Base-by-base conservation (phyloP, 2,329 filamentous ascomycete genomes). In the Acephala macrosclerotiorum region DNA sequence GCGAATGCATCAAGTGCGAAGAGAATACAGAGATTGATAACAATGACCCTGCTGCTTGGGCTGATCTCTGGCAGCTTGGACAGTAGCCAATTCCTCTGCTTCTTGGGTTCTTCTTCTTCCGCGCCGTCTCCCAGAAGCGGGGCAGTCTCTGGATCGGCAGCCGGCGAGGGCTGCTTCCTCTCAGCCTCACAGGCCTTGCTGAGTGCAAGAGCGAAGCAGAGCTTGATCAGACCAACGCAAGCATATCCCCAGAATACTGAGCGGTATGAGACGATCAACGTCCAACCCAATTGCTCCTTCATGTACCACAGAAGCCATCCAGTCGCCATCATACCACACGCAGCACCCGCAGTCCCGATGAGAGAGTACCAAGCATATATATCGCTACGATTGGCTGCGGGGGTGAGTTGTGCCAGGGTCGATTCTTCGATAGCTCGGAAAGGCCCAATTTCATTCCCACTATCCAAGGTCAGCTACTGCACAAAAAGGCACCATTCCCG, bases 1-100 rank as follows among this genome's bases (percentile, higher is more conserved):
- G 89, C 90, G 64, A 93, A 85, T 0, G 88, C 85, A 75, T 94
- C 91, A 6, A 93, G 73, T 1, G 84, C 84, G 71, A 93, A 90
- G 1, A 95, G 79, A 8, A 90, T 77, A 73, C 88, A 91, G 0
- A 95, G 81, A 58, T 87, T 86, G 60, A 85, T 75, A 6, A 91
- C 80, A 35, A 89, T 81, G 0, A 79, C 72, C 7, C 83, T 78
- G 40, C 84, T 88, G n/a, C 85, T 79, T 2, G 76, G 77, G 5
- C 86, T 87, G 22, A 93, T 87, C 1, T 84, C 79, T 0, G 87
- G 84, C 35, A 91, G 75, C n/a, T 87, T 74, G 2, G 75, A 49
- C 67, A 68, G 58, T 18, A 71, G 59, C 57, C 64, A 67, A 18
- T 69, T 70, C 36, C 61, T 69, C 62, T 73, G 71, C 60, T 68